Conservation (phyloP, 164 flowering plant species). For the Dillenia suffruticosa region DNA sequence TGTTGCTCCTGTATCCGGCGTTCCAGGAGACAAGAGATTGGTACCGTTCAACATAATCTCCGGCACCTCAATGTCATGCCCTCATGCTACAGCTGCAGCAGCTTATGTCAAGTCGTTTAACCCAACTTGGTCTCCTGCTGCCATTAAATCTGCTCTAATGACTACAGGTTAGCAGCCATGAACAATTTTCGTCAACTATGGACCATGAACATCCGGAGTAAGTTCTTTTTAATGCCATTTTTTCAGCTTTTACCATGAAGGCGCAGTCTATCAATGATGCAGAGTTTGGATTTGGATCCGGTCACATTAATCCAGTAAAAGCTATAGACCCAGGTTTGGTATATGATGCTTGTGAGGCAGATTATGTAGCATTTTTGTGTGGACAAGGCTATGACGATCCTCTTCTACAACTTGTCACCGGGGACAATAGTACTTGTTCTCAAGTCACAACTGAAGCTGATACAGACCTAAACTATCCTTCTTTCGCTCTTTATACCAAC, state of each 20-base stretch:
- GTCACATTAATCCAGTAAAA: slow-evolving; percentile 10
- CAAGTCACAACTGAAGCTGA: not conserved
- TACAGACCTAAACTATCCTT: slow-evolving; percentile 11
- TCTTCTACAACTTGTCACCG: not conserved
- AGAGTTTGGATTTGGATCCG: slow-evolving; percentile 16
- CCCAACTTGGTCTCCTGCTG: slow-evolving; percentile 39
- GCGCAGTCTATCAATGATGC: slow-evolving; percentile 1
- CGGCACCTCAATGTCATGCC: slow-evolving; percentile 39
- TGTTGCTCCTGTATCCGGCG: slow-evolving; percentile 7
- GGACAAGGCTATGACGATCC: slow-evolving; percentile 3
- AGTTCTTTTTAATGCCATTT: too few relatives aligned
- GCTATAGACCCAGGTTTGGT: slow-evolving; percentile 13
- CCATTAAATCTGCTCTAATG: slow-evolving; percentile 33
- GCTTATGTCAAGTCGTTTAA: slow-evolving; percentile 30
- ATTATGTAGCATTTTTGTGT: slow-evolving; percentile 14
- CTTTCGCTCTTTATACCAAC: slow-evolving; percentile 1
- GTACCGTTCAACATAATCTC: slow-evolving; percentile 20
- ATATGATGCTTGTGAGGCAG: slow-evolving; percentile 5
- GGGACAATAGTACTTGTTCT: not conserved
- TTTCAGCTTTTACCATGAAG: slow-evolving; percentile 11
- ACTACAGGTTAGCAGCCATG: slow-evolving; percentile 20
- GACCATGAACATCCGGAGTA: too few relatives aligned
- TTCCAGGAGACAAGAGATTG: slow-evolving; percentile 5
- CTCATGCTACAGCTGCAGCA: slow-evolving; percentile 29
- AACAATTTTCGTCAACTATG: too few relatives aligned